Base-by-base conservation (phyloP, 2,329 filamentous ascomycete species). In the Trichoderma sp. region DNA sequence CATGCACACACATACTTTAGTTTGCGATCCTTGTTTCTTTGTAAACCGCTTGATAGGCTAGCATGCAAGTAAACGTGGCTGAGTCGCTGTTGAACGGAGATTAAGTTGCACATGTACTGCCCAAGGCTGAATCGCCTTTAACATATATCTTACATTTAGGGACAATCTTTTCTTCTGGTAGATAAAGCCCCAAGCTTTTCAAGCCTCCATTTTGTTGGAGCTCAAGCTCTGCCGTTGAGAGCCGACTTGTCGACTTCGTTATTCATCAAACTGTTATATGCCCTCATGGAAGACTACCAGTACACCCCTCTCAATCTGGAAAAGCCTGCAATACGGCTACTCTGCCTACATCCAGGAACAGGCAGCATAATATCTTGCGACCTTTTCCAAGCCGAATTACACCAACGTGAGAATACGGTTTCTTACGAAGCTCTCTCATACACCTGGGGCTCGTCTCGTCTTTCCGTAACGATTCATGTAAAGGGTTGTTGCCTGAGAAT, bases 391-490 rank as follows among this genome's bases (percentile, higher is more conserved):
- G 50, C 50, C 7, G 68, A 61, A 9, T 11, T 68, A 7, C 66
- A 32, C 12, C 17, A 61, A 1, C 20, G 64, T n/a, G n/a, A 69
- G 1, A 12, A 47, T 12, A 4, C 13, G 28, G 12, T 70, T 17
- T 23, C 70, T 8, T 73, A 72, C 2, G 62, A 72, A 59, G 72
- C 72, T 6, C 63, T 73, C 2, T 73, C 72, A 1, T 73, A 73
- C 15, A 68, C 71, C 3, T 73, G 72, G 72, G 72, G 72, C 6
- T 32, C 8, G 0, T 3, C 15, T 2, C 0, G 34, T 6, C n/a
- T 55, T 3, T 20, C 26, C 23, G 5, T 23, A 0, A 58, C 2
- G 0, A 65, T 73, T 2, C 6, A 55, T 17, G 53, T 72, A 0
- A 62, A 73, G 9, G 47, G 57, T 1, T 34, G 7, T 13, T 11